These are phyloP conservation scores for Cladosporium colombiae DNA, from an alignment of 2,329 filamentous ascomycete genomes.

Conservation along the genomic window DNA sequence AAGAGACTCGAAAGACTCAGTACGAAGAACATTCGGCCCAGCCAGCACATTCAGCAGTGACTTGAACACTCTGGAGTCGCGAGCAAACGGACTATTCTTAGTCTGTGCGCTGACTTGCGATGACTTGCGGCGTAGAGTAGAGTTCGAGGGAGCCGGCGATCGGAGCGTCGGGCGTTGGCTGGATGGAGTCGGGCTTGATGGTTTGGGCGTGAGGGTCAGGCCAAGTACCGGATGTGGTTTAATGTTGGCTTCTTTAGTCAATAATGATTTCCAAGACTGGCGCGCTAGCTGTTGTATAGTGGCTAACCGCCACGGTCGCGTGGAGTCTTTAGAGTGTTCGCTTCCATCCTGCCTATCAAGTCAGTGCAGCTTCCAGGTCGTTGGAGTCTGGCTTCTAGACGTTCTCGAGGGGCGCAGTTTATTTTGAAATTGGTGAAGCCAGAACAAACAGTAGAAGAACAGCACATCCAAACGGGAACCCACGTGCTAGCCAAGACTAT, in stretches of 20 bases:
- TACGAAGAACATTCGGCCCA: background rate
- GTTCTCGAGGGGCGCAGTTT: background rate
- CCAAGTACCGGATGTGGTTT: background rate
- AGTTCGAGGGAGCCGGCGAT: background rate
- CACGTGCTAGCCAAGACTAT: background rate
- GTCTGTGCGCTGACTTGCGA: background rate
- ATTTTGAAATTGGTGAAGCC: background rate
- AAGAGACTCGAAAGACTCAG: background rate
- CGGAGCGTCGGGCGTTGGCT: slow-evolving; percentile 2
- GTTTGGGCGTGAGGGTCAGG: background rate
- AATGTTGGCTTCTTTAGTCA: background rate
- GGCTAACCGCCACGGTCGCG: background rate
- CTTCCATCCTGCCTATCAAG: background rate
- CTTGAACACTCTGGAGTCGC: background rate
- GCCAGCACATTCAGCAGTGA: background rate
- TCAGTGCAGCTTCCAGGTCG: background rate
- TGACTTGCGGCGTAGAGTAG: background rate
- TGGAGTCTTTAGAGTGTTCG: background rate
- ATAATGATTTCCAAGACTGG: background rate
- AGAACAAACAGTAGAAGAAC: too few species aligned
- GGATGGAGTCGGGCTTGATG: background rate
- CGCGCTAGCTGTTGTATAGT: background rate
- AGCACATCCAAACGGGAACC: background rate
- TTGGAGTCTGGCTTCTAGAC: background rate
- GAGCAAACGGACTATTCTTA: background rate